Evolutionary conservation across 768 basidiomycete genomes (phyloP).

Genomic region (Suillus subluteus): DNA sequence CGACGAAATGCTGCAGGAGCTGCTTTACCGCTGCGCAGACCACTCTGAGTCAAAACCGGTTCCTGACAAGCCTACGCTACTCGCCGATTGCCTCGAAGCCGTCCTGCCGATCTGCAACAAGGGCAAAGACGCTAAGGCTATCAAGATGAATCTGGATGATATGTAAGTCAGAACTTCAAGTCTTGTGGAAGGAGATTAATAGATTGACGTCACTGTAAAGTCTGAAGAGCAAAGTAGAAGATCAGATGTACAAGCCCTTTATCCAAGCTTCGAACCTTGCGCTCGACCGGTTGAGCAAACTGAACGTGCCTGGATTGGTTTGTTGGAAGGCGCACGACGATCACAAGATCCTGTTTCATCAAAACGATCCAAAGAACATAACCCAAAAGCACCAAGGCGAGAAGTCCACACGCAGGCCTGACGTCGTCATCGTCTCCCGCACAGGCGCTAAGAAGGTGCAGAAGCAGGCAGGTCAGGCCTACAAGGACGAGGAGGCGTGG

Average conservation of each 20-base stretch:
- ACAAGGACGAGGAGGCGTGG: background rate
- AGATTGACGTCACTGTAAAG: background rate
- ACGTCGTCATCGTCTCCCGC: background rate
- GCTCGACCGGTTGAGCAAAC: background rate
- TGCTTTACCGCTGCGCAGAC: slow-evolving; percentile 2
- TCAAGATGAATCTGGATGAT: background rate
- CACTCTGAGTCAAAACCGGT: background rate
- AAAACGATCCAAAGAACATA: background rate
- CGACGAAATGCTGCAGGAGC: slow-evolving; percentile 3
- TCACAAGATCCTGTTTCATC: background rate
- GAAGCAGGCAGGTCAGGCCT: background rate
- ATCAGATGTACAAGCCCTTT: background rate
- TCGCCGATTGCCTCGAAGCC: background rate
- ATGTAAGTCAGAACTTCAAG: background rate
- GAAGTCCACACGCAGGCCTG: background rate
- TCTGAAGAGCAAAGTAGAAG: background rate
- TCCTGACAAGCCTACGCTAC: slow-evolving; percentile 5
- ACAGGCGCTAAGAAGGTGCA: background rate
- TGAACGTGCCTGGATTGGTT: background rate
- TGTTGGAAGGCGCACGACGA: background rate
- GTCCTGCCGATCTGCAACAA: slow-evolving; percentile 7
- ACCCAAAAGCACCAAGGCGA: background rate
- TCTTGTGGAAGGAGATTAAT: background rate
- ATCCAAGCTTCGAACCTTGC: background rate
- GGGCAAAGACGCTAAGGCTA: background rate